Conservation (phyloP, 306 rosid species). For the Trichosanthes cucumerina region DNA sequence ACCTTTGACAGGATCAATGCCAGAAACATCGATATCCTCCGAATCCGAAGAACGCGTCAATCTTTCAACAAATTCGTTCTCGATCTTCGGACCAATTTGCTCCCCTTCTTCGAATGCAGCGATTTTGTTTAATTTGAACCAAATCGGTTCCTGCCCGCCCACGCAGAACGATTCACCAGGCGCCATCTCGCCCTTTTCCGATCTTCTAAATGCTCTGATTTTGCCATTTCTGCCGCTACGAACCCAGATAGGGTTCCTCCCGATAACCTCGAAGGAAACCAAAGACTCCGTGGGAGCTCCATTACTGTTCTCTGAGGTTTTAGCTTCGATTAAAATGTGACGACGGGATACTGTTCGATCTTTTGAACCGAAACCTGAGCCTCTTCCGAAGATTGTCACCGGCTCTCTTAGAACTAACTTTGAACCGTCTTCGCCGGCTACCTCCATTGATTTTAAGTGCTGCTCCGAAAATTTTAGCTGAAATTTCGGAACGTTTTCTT, state of each 20-base stretch:
- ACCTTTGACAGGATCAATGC: conserved; percentile 72
- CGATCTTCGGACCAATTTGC: conserved; percentile 5
- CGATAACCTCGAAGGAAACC: conserved; percentile 63
- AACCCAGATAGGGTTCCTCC: conserved; percentile 78
- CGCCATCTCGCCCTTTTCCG: conserved; percentile 45
- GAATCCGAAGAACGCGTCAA: conserved; percentile 15
- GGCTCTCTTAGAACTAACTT: conserved; percentile 11
- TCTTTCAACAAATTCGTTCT: conserved; percentile 16
- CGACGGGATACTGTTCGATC: conserved; percentile 62
- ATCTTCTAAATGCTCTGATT: conserved; percentile 35
- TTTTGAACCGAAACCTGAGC: conserved; percentile 34
- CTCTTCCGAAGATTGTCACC: conserved; percentile 41
- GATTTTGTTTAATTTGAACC: conserved; percentile 39
- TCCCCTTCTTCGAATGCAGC: conserved; percentile 11
- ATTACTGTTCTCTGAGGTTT: not conserved
- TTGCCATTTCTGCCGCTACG: conserved; percentile 14
- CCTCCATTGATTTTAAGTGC: conserved; percentile 25
- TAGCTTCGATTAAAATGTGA: conserved; percentile 37
- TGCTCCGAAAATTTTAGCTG: not conserved
- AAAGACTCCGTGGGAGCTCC: conserved; percentile 16
- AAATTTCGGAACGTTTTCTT: not conserved
- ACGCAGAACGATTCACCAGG: conserved; percentile 63
- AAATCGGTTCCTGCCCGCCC: conserved; percentile 35
- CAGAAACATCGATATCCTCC: conserved; percentile 37
- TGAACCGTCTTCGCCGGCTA: conserved; percentile 46